Conservation (phyloP, 345 rosid species). For the Gossypioides kirkii region DNA sequence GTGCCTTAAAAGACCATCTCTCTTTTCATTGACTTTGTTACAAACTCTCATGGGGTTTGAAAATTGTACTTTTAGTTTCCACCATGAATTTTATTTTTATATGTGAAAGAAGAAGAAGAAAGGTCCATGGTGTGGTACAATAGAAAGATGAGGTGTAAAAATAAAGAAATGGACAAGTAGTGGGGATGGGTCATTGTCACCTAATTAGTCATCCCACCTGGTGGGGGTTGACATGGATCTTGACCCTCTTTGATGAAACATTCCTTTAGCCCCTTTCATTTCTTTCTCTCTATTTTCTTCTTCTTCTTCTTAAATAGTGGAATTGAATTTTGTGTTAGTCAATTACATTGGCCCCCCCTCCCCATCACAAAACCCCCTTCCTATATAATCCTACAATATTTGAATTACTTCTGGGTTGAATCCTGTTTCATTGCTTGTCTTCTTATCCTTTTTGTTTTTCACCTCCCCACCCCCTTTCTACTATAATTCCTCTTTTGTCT, state of each 20-base stretch:
- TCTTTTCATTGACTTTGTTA: slow-evolving; percentile 20
- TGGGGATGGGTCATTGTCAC: slow-evolving; percentile 17
- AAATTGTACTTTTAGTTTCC: neutral
- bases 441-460: slow-evolving; percentile 8
- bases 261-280: slow-evolving; percentile 8
- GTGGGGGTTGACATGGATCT: slow-evolving; percentile 22
- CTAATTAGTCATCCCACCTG: slow-evolving; percentile 5
- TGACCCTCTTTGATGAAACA: slow-evolving; percentile 21
- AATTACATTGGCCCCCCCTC: neutral
- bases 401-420: slow-evolving; percentile 14
- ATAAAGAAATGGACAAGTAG: slow-evolving; percentile 14
- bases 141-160: slow-evolving; percentile 7
- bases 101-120: too few species aligned
- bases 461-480: neutral
- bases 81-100: neutral
- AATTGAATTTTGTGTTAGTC: neutral
- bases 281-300: neutral
- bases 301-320: neutral
- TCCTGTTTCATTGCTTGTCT: slow-evolving; percentile 14
- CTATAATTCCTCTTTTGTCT: neutral
- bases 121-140: neutral
- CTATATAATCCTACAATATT: neutral
- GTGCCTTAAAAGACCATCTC: slow-evolving; percentile 20
- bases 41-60: slow-evolving; percentile 4
- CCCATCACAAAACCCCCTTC: neutral